A percentile compares a stretch with the other conserved stretches of the same genome.
These are phyloP conservation scores for Staphylotrichum longicolle DNA, from an alignment of 495 filamentous ascomycete species.

Conservation along the genomic window DNA sequence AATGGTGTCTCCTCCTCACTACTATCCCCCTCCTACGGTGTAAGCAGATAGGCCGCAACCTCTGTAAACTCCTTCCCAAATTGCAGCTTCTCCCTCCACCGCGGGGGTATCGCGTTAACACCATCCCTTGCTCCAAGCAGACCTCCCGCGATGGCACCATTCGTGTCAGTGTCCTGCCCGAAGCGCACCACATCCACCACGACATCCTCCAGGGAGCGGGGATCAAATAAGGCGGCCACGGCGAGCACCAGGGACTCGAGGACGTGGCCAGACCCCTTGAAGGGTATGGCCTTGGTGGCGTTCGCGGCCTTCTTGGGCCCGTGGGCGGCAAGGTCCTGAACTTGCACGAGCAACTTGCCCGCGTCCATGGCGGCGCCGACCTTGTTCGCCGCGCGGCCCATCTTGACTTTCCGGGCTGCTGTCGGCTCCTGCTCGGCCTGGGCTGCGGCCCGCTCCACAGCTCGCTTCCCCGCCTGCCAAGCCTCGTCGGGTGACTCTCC, in stretches of 20 bases:
- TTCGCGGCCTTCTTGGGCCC: constrained; percentile 26
- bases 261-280: constrained; percentile 28
- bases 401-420: constrained; percentile 2
- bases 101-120: constrained; percentile 24
- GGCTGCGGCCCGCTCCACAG: constrained; percentile 1
- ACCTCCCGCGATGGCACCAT: constrained; percentile 36
- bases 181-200: constrained; percentile 35
- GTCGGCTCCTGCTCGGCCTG: not conserved
- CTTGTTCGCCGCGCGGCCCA: constrained; percentile 16
- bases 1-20: not conserved
- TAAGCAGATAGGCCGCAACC: constrained; percentile 21
- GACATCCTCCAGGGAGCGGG: constrained; percentile 32
- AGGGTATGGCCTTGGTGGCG: constrained; percentile 21
- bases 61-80: constrained; percentile 33
- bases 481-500: constrained; percentile 22
- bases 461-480: constrained; percentile 19
- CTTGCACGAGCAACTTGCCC: constrained; percentile 15
- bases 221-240: constrained; percentile 33
- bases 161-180: constrained; percentile 35
- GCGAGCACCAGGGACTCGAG: constrained; percentile 32
- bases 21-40: not conserved
- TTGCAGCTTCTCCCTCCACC: constrained; percentile 35
- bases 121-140: constrained; percentile 36
- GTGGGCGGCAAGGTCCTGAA: constrained; percentile 28
- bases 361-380: constrained; percentile 21